Evolutionary conservation across 2,329 filamentous ascomycete species (phyloP).

Genomic region (Beauveria sp.): DNA sequence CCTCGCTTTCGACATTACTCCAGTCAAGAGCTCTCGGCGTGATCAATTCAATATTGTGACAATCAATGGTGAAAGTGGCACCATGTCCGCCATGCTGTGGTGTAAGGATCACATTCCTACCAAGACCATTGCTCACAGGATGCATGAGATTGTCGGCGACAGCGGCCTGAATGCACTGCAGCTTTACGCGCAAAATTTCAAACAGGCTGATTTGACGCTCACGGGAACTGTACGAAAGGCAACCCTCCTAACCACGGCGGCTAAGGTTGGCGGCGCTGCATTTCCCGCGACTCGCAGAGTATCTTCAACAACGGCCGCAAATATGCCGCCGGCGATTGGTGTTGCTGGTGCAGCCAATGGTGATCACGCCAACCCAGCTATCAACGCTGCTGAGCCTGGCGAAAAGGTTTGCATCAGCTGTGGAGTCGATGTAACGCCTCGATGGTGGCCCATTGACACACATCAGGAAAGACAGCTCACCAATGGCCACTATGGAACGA

Average conservation of each 20-base stretch:
- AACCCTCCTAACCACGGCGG: slow-evolving; percentile 61
- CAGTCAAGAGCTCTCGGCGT: slow-evolving; percentile 80
- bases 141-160: slow-evolving; percentile 68
- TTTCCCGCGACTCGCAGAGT: slow-evolving; percentile 38
- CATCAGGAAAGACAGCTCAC: slow-evolving; percentile 43
- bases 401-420: slow-evolving; percentile 57
- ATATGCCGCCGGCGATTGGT: slow-evolving; percentile 11
- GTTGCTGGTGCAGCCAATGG: slow-evolving; percentile 12
- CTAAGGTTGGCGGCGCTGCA: slow-evolving; percentile 41
- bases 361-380: slow-evolving; percentile 20
- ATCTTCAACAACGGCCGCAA: slow-evolving; percentile 44
- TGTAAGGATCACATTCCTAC: slow-evolving; percentile 79
- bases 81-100: slow-evolving; percentile 81
- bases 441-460: slow-evolving; percentile 59
- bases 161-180: slow-evolving; percentile 74
- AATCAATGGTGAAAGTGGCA: slow-evolving; percentile 71
- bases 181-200: slow-evolving; percentile 81
- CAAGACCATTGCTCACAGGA: slow-evolving; percentile 66
- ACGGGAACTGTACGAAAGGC: slow-evolving; percentile 93
- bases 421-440: slow-evolving; percentile 63
- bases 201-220: slow-evolving; percentile 84
- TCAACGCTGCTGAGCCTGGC: slow-evolving; percentile 28
- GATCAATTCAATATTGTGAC: slow-evolving; percentile 75
- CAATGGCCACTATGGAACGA: slow-evolving; percentile 42
- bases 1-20: slow-evolving; percentile 83